Percentiles rank a stretch among this genome's conserved stretches.
phyloP scores from a whole-genome alignment of 306 rosid genomes.

The Elaeagnus macrophylla region DNA sequence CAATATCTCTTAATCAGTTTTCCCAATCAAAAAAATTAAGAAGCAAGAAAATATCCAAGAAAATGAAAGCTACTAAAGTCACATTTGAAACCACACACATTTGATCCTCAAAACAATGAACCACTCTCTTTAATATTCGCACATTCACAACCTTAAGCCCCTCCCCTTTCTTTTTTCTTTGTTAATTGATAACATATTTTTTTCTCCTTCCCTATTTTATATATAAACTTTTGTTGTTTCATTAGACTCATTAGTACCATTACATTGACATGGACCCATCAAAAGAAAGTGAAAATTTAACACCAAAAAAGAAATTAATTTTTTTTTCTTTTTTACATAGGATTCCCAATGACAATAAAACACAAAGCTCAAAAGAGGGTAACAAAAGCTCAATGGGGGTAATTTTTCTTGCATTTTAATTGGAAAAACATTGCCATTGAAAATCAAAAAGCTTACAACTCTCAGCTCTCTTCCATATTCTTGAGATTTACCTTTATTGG shows the following conservation, averaged over 20 bases:
- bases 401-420: slow-evolving; percentile 17
- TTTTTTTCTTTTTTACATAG: slow-evolving; percentile 13
- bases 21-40: not conserved
- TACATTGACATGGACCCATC: slow-evolving; percentile 9
- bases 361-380: not conserved
- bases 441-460: slow-evolving; percentile 6
- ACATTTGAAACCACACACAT: slow-evolving; percentile 24
- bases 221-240: slow-evolving; percentile 4
- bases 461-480: slow-evolving; percentile 26
- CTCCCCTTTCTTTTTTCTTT: not conserved
- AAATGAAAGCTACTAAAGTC: slow-evolving; percentile 9
- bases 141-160: not conserved
- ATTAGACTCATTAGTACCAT: slow-evolving; percentile 14
- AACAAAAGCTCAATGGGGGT: slow-evolving; percentile 12
- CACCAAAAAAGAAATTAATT: not conserved
- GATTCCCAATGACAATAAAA: slow-evolving; percentile 25
- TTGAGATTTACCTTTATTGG: slow-evolving; percentile 49
- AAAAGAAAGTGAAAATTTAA: slow-evolving; percentile 1
- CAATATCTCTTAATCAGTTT: too few species aligned
- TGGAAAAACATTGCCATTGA: slow-evolving; percentile 17
- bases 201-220: slow-evolving; percentile 9
- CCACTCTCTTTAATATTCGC: slow-evolving; percentile 9
- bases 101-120: slow-evolving; percentile 22
- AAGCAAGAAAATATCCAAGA: not conserved
- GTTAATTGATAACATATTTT: too few species aligned